Evolutionary conservation across 257 asterid species (phyloP).

Genomic region (Craterostigma plantagineum): DNA sequence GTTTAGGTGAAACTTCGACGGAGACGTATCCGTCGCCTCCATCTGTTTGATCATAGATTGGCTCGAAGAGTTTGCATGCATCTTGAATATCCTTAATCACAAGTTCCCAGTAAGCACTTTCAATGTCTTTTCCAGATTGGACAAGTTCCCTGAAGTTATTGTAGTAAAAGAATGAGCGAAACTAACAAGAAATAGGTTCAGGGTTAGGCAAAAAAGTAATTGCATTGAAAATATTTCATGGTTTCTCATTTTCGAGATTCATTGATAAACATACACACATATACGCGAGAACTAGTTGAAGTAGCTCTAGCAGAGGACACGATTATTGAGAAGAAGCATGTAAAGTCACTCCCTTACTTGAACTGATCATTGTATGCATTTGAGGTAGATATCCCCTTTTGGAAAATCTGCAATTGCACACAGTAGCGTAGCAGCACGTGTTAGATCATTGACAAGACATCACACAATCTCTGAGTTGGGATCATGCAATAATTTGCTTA

Average conservation of each 20-base stretch:
- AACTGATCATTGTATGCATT: slow-evolving; percentile 95
- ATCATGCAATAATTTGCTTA: background rate
- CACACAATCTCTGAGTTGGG: background rate
- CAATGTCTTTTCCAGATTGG: slow-evolving; percentile 78
- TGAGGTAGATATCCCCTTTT: slow-evolving; percentile 97
- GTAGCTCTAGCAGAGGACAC: too few relatives aligned
- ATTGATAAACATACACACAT: too few relatives aligned
- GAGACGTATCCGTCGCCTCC: slow-evolving; percentile 96
- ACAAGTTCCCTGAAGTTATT: slow-evolving; percentile 68
- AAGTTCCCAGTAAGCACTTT: slow-evolving; percentile 93
- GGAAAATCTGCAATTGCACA: slow-evolving; percentile 57
- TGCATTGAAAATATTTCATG: too few relatives aligned
- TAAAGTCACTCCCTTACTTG: slow-evolving; percentile 28
- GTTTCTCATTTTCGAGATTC: too few relatives aligned
- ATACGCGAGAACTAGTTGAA: too few relatives aligned
- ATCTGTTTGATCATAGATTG: slow-evolving; percentile 71
- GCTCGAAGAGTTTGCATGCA: slow-evolving; percentile 94
- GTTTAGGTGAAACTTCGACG: slow-evolving; percentile 96
- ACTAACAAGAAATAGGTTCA: too few relatives aligned
- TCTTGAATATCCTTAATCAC: slow-evolving; percentile 98
- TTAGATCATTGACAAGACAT: background rate
- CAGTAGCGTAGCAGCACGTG: slow-evolving; percentile 2
- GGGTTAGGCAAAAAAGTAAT: too few relatives aligned
- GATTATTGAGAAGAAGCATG: slow-evolving; percentile 4
- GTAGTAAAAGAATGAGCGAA: background rate